Percentiles rank a stretch among this genome's conserved stretches.
These are phyloP conservation scores for Aspergillus intermedius DNA, from an alignment of 2,329 filamentous ascomycete species.

Conservation along the genomic window DNA sequence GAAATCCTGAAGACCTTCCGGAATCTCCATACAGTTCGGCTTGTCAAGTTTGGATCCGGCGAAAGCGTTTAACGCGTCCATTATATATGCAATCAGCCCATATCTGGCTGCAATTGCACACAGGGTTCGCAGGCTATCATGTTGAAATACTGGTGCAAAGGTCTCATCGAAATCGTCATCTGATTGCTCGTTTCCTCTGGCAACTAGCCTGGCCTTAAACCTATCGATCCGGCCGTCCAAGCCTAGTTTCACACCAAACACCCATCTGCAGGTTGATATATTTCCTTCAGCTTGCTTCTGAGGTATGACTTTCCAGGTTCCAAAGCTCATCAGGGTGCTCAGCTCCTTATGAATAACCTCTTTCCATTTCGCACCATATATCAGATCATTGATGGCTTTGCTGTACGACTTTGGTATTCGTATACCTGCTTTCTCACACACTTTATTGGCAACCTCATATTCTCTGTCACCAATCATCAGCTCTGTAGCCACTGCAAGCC, in stretches of 20 bases:
- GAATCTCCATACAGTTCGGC: not conserved
- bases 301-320: not conserved
- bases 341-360: not conserved
- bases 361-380: not conserved
- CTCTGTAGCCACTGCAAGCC: not conserved
- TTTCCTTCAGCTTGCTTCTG: not conserved
- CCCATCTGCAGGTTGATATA: not conserved
- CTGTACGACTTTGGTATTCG: not conserved
- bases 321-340: not conserved
- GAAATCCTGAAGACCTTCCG: not conserved
- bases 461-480: not conserved
- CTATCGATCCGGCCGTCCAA: not conserved
- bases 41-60: not conserved
- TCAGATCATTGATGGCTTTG: not conserved
- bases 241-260: not conserved
- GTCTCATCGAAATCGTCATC: not conserved
- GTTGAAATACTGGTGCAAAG: not conserved
- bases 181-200: not conserved
- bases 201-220: not conserved
- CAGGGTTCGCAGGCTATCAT: not conserved
- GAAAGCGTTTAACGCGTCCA: not conserved
- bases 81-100: not conserved
- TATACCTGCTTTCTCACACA: not conserved
- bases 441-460: not conserved
- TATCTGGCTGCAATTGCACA: not conserved